phyloP scores from a whole-genome alignment of 2,329 filamentous ascomycete species.

The Orbilia oligospora region DNA sequence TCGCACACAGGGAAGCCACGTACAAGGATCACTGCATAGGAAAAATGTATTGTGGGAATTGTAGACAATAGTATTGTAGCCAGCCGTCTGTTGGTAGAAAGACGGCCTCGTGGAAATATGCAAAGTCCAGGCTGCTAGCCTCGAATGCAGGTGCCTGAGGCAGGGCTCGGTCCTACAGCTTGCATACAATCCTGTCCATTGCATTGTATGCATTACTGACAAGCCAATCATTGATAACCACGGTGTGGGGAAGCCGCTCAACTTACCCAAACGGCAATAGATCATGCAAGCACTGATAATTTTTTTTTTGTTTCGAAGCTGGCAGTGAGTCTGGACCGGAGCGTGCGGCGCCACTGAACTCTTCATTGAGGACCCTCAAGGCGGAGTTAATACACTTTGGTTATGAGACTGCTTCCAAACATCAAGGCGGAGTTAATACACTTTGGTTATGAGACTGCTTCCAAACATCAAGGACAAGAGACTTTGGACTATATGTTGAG shows the following conservation, averaged over 20 bases:
- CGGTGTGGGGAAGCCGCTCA: not conserved
- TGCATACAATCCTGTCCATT: not conserved
- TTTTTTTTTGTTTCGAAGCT: slow-evolving; percentile 8
- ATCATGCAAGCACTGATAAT: slow-evolving; percentile 3
- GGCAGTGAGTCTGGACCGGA: slow-evolving; percentile 7
- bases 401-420: slow-evolving; percentile 16
- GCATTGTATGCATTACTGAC: slow-evolving; percentile 3
- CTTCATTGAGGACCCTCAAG: slow-evolving; percentile 15
- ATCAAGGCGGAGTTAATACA: no score
- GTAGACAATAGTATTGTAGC: no score
- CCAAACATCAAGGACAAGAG: slow-evolving; percentile 6
- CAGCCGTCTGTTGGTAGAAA: not conserved
- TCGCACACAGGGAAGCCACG: no score
- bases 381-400: no score
- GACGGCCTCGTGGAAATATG: slow-evolving; percentile 4
- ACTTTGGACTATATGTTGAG: slow-evolving; percentile 3
- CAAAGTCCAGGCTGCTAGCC: slow-evolving; percentile 2
- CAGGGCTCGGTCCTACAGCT: slow-evolving; percentile 6
- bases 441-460: slow-evolving; percentile 6
- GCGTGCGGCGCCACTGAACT: slow-evolving; percentile 13
- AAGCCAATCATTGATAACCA: slow-evolving; percentile 8
- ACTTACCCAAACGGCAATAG: slow-evolving; percentile 5
- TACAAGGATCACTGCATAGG: no score
- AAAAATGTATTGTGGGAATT: no score
- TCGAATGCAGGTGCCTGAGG: no score